Conservation (phyloP, 208 protist genomes). For the Perkinsela sp. region DNA sequence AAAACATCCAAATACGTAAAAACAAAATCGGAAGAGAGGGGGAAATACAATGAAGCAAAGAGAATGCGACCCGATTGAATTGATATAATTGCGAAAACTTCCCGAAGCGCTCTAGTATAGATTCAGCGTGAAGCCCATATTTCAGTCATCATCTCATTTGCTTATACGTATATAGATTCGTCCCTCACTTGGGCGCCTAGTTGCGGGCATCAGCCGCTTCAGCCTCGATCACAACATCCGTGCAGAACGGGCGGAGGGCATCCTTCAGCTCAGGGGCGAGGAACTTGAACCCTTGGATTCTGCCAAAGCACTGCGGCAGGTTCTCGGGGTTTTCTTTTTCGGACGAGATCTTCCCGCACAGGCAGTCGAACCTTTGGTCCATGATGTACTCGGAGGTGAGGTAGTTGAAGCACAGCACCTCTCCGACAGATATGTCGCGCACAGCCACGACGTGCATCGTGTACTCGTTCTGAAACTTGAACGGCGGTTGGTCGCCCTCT, state of each 20-base stretch:
- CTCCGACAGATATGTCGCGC: constrained; percentile 18
- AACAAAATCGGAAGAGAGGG: no score
- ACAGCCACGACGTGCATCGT: constrained; percentile 33
- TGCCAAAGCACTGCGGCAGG: constrained; percentile 13
- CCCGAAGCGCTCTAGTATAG: no score
- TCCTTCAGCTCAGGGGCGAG: constrained; percentile 16
- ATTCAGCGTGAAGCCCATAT: no score
- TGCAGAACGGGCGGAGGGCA: constrained; percentile 8
- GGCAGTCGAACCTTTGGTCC: constrained; percentile 25
- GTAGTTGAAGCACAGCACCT: constrained; percentile 42
- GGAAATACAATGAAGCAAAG: no score
- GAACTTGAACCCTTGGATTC: constrained; percentile 41
- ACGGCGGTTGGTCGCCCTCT: background rate
- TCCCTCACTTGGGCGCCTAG: no score
- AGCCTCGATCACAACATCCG: background rate
- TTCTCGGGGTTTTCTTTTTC: background rate
- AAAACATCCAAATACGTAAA: no score
- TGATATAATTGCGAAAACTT: no score
- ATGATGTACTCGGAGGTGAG: constrained; percentile 50
- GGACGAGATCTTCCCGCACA: constrained; percentile 10
- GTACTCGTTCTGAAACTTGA: constrained; percentile 10
- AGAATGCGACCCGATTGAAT: no score
- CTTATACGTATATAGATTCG: no score
- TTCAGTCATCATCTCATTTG: no score
- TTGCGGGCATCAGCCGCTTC: background rate